Percentiles rank a stretch among this genome's conserved stretches.
Conservation (phyloP, 352 stramenopile species). For the Phytophthora pseudosyringae region DNA sequence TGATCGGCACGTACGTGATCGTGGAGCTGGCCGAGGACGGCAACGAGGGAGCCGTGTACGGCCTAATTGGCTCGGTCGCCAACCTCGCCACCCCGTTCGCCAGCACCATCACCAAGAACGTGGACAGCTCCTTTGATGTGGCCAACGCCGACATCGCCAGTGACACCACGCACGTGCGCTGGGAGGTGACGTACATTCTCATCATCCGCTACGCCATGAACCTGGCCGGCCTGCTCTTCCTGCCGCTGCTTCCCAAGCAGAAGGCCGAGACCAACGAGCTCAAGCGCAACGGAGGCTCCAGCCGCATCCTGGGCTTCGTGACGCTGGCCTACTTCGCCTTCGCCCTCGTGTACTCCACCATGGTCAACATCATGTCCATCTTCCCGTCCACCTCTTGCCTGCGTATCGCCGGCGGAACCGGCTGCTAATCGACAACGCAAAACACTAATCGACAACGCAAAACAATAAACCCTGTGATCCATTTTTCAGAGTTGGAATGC, state of each 20-base stretch:
- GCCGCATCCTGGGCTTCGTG: slow-evolving; percentile 40
- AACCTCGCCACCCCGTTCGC: slow-evolving; percentile 52
- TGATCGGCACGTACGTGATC: slow-evolving; percentile 48
- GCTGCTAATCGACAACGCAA: slow-evolving; percentile 24
- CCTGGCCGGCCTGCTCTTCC: slow-evolving; percentile 36
- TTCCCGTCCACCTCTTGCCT: slow-evolving; percentile 38
- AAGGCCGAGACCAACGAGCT: slow-evolving; percentile 55
- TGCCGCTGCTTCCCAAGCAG: slow-evolving; percentile 52
- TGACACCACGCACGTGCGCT: slow-evolving; percentile 44
- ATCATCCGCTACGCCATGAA: slow-evolving; percentile 53
- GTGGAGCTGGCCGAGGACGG: slow-evolving; percentile 55
- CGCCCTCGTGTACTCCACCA: slow-evolving; percentile 35
- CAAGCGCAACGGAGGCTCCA: slow-evolving; percentile 46
- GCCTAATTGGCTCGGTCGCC: slow-evolving; percentile 46
- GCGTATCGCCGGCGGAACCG: slow-evolving; percentile 34
- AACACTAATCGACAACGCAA: too few species aligned
- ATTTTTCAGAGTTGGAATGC: background rate
- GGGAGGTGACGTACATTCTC: slow-evolving; percentile 50
- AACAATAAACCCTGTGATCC: background rate
- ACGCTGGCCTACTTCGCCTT: slow-evolving; percentile 48
- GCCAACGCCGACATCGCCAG: slow-evolving; percentile 44
- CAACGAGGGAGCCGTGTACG: slow-evolving; percentile 51
- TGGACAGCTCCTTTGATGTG: slow-evolving; percentile 48
- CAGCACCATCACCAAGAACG: slow-evolving; percentile 45
- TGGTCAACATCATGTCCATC: slow-evolving; percentile 47